phyloP scores from a whole-genome alignment of 1,284 basidiomycete genomes.

The Leccinum insolens region DNA sequence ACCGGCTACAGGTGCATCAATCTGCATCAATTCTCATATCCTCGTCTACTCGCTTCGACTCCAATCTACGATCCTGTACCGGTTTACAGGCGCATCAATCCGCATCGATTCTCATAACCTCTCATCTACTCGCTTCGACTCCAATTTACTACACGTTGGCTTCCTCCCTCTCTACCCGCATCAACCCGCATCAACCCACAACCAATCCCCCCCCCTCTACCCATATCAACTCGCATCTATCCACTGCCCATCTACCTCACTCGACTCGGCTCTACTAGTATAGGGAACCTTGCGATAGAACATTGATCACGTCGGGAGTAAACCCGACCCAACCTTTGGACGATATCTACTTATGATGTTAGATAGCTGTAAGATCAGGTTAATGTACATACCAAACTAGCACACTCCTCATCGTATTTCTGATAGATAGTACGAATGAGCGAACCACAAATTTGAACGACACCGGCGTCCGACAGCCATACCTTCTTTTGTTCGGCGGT shows the following conservation, averaged over 20 bases:
- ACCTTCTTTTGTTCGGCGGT: background rate
- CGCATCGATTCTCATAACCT: no score
- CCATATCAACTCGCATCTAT: no score
- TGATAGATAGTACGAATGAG: background rate
- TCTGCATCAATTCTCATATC: no score
- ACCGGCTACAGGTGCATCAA: no score
- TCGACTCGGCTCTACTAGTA: background rate
- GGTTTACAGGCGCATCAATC: no score
- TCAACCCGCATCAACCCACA: no score
- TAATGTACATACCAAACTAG: background rate
- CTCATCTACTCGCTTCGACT: no score
- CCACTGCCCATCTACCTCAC: background rate
- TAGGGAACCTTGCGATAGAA: background rate
- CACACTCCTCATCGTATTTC: background rate
- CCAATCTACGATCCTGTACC: no score
- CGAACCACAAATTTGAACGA: background rate
- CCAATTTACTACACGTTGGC: no score
- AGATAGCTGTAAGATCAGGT: background rate
- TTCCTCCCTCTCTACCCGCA: no score
- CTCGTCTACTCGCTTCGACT: no score
- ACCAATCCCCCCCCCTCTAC: no score
- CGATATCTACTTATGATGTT: background rate
- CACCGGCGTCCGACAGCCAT: background rate
- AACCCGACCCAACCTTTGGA: background rate
- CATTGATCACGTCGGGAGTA: background rate